Conservation (phyloP, 2,329 filamentous ascomycete genomes). For the Colletotrichum salicis region DNA sequence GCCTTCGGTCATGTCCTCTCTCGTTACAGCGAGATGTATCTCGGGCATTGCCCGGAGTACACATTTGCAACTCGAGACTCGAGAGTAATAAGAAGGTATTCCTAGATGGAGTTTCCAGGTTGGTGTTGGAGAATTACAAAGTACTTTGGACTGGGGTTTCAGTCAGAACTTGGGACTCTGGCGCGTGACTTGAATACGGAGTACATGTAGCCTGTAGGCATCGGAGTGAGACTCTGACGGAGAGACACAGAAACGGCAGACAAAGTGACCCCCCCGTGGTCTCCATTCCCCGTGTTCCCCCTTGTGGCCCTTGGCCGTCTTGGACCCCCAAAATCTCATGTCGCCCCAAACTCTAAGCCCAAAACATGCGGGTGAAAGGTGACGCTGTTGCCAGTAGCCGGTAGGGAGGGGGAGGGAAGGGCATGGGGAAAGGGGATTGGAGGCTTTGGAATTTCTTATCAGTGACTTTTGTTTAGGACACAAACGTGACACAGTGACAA, state of each 20-base stretch:
- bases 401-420: not conserved
- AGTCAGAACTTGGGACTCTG: not conserved
- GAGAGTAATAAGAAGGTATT: not conserved
- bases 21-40: not conserved
- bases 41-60: not conserved
- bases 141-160: not conserved
- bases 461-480: not conserved
- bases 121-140: not conserved
- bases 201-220: not conserved
- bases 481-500: not conserved
- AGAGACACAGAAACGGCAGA: not conserved
- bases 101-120: not conserved
- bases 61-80: not conserved
- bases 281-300: not conserved
- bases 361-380: slow-evolving; percentile 12
- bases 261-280: not conserved
- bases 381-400: not conserved
- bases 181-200: not conserved
- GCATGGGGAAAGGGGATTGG: not conserved
- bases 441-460: slow-evolving; percentile 23
- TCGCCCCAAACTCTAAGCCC: slow-evolving; percentile 30
- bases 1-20: not conserved
- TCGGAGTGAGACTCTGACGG: not conserved
- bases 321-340: slow-evolving; percentile 32
- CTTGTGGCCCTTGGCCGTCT: not conserved